Conservation (phyloP, 306 rosid genomes). For the Gillenia trifoliata region DNA sequence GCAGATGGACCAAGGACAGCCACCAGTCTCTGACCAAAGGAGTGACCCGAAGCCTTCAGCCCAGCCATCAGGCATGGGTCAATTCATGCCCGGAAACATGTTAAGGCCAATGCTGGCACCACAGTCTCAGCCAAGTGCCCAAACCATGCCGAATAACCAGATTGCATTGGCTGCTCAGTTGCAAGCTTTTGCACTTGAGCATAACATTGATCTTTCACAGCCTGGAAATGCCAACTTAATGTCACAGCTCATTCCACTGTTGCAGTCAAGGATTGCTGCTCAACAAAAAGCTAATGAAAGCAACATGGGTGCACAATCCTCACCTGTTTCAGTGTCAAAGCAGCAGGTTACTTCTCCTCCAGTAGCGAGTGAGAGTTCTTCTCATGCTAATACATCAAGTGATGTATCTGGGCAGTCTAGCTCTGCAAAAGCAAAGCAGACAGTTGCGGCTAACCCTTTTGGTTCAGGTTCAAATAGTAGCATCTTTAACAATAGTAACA, state of each 20-base stretch:
- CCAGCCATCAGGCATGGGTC: constrained; percentile 48
- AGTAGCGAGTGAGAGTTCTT: constrained; percentile 64
- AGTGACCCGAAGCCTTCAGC: constrained; percentile 53
- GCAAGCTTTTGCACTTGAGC: constrained; percentile 80
- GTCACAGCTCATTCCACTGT: constrained; percentile 65
- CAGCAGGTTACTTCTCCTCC: constrained; percentile 69
- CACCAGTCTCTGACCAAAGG: constrained; percentile 58
- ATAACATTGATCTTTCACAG: constrained; percentile 70
- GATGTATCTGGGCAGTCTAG: constrained; percentile 65
- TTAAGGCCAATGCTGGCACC: constrained; percentile 58
- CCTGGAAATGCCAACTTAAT: constrained; percentile 69
- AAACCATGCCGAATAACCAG: constrained; percentile 62
- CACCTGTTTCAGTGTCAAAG: constrained; percentile 58
- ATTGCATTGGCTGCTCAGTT: constrained; percentile 56
- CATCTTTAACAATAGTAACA: constrained; percentile 45
- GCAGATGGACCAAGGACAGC: constrained; percentile 69
- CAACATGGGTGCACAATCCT: constrained; percentile 57
- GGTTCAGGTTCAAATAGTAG: constrained; percentile 44
- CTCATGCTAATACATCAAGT: constrained; percentile 67
- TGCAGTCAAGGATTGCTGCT: constrained; percentile 68
- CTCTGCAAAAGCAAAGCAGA: constrained; percentile 66
- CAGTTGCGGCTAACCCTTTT: constrained; percentile 54
- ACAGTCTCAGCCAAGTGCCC: constrained; percentile 54
- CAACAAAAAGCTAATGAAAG: constrained; percentile 62
- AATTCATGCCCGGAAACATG: constrained; percentile 58